Conservation (phyloP, 2,329 filamentous ascomycete genomes). For the Amauroascus verrucosus region DNA sequence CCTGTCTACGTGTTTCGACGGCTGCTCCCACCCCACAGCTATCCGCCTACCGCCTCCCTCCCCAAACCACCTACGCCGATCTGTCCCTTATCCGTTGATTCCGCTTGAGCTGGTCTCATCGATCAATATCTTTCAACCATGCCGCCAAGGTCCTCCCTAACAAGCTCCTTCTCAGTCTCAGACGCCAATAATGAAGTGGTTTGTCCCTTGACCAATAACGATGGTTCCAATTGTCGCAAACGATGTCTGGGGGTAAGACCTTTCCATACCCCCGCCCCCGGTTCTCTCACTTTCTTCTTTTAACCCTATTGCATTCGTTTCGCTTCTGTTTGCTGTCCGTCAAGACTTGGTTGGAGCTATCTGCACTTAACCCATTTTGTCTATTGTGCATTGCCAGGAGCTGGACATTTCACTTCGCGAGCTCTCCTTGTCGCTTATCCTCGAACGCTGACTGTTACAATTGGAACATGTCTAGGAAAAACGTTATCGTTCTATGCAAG, state of each 20-base stretch:
- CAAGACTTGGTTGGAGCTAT: neutral
- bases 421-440: neutral
- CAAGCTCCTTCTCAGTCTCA: constrained; percentile 81
- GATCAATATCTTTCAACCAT: constrained; percentile 40
- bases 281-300: neutral
- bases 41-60: neutral
- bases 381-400: neutral
- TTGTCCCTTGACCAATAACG: constrained; percentile 88
- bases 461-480: constrained; percentile 56
- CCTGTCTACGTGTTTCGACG: neutral
- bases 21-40: neutral
- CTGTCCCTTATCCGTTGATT: neutral
- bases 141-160: constrained; percentile 80
- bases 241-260: constrained; percentile 91
- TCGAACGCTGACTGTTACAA: neutral
- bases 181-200: constrained; percentile 94
- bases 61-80: neutral
- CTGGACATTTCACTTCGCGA: neutral
- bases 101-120: neutral
- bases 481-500: constrained; percentile 96
- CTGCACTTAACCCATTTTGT: neutral
- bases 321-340: neutral
- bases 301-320: constrained; percentile 10
- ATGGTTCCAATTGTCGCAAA: constrained; percentile 94
- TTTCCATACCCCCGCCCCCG: constrained; percentile 6